Percentiles rank a stretch among this genome's conserved stretches.
phyloP scores from a whole-genome alignment of 108 stramenopile genomes.

The Stephanodiscus minutulus region DNA sequence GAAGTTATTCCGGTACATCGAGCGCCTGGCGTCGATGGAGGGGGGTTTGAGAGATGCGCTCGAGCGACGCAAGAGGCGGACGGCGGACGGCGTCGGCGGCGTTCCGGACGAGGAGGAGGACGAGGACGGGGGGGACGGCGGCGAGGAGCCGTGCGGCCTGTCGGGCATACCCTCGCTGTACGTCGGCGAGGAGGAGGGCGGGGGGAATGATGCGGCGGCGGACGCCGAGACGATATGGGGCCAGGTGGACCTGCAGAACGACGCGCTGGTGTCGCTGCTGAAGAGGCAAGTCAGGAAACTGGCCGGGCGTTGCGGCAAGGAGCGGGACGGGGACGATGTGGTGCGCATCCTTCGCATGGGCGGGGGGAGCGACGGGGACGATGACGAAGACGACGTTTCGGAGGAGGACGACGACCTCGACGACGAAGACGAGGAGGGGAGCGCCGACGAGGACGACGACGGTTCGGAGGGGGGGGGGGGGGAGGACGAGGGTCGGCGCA shows the following conservation, averaged over 20 bases:
- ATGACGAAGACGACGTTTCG: constrained; percentile 9
- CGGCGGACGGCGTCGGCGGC: not conserved
- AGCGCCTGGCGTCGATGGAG: constrained; percentile 30
- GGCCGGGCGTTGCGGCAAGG: constrained; percentile 31
- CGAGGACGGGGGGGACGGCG: constrained; percentile 10
- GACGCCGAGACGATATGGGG: constrained; percentile 92
- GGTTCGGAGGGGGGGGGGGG: constrained; percentile 49
- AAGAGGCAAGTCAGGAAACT: constrained; percentile 65
- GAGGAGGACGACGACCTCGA: constrained; percentile 26
- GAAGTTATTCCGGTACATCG: constrained; percentile 27
- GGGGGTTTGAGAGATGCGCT: constrained; percentile 2
- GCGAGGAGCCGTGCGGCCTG: constrained; percentile 21
- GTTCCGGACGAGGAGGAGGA: constrained; percentile 7
- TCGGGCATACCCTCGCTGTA: constrained; percentile 33
- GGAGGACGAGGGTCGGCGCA: constrained; percentile 65
- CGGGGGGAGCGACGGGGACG: constrained; percentile 17
- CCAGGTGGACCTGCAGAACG: constrained; percentile 90
- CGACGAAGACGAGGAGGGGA: constrained; percentile 13
- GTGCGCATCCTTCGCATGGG: constrained; percentile 52
- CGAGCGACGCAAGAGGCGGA: constrained; percentile 1
- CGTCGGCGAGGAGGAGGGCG: constrained; percentile 17
- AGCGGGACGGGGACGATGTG: constrained; percentile 7
- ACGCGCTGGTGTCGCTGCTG: constrained; percentile 64
- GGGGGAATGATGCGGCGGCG: not conserved
- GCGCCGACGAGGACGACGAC: constrained; percentile 11